Percentiles rank a stretch among this genome's conserved stretches.
These are phyloP conservation scores for Boletus coccyginus DNA, from an alignment of 768 basidiomycete genomes.

Conservation along the genomic window DNA sequence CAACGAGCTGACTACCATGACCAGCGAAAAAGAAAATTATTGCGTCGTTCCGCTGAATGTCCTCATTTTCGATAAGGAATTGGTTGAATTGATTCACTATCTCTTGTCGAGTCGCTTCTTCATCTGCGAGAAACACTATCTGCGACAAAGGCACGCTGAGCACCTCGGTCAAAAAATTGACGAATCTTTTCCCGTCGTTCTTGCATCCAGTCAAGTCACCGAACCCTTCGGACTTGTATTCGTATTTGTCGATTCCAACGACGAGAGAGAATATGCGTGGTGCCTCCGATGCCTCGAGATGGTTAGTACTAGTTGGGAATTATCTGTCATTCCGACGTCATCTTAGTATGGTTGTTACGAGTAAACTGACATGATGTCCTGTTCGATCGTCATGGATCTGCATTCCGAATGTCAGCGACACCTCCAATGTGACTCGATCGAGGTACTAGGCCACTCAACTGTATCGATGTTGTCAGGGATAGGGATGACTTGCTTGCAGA, in stretches of 20 bases:
- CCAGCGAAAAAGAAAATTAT: constrained; percentile 22
- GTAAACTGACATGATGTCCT: constrained; percentile 5
- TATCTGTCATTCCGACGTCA: background rate
- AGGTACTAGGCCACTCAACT: constrained; percentile 11
- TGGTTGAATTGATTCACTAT: constrained; percentile 4
- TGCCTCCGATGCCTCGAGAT: background rate
- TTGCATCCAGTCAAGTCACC: constrained; percentile 11
- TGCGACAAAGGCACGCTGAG: constrained; percentile 13
- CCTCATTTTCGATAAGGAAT: constrained; percentile 10
- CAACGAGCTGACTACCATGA: constrained; percentile 8
- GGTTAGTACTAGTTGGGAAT: too few relatives aligned
- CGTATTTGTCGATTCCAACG: constrained; percentile 15
- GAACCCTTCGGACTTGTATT: background rate
- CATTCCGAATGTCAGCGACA: background rate
- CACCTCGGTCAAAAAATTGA: constrained; percentile 3
- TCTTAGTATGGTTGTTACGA: background rate
- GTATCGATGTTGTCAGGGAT: background rate
- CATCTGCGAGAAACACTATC: constrained; percentile 15
- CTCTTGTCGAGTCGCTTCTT: constrained; percentile 7
- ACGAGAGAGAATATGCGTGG: constrained; percentile 21
- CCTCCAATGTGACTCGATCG: background rate
- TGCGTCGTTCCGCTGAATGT: constrained; percentile 12
- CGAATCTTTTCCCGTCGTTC: constrained; percentile 15
- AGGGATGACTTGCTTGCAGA: background rate
- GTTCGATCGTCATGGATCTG: constrained; percentile 5